phyloP scores from a whole-genome alignment of 208 protist genomes.

The Leishmania mexicana region DNA sequence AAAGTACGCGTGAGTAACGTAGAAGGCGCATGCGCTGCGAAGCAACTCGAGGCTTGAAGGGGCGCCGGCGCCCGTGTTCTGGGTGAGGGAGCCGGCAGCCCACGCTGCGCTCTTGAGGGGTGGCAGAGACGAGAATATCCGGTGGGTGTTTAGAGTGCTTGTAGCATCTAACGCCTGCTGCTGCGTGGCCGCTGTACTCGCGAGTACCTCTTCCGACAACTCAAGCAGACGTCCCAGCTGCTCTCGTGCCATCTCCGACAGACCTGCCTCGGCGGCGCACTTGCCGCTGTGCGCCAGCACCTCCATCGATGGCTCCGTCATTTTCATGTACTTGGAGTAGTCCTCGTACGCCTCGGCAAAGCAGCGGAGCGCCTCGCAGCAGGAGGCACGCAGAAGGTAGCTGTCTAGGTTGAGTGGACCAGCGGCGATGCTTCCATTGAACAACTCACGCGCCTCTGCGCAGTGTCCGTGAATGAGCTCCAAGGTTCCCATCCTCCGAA shows the following conservation, averaged over 20 bases:
- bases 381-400: conserved; percentile 78
- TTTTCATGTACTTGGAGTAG: conserved; percentile 86
- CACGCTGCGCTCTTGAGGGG: conserved; percentile 19
- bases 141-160: neutral
- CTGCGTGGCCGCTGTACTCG: neutral
- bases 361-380: conserved; percentile 65
- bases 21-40: conserved; percentile 42
- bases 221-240: conserved; percentile 54
- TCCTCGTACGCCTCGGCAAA: conserved; percentile 64
- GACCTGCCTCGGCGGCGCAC: conserved; percentile 78
- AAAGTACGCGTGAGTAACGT: conserved; percentile 80
- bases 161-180: neutral
- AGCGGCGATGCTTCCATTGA: conserved; percentile 58
- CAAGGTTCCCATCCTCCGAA: conserved; percentile 63
- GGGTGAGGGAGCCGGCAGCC: conserved; percentile 15
- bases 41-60: conserved; percentile 16
- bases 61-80: conserved; percentile 9
- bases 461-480: conserved; percentile 56
- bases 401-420: conserved; percentile 67
- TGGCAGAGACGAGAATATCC: conserved; percentile 3
- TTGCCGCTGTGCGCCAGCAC: conserved; percentile 82
- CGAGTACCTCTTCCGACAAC: conserved; percentile 33
- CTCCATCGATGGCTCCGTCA: conserved; percentile 63
- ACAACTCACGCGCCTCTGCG: conserved; percentile 58
- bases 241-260: conserved; percentile 45